These are phyloP conservation scores for Fistulifera solaris DNA, from an alignment of 108 stramenopile species.

Conservation along the genomic window DNA sequence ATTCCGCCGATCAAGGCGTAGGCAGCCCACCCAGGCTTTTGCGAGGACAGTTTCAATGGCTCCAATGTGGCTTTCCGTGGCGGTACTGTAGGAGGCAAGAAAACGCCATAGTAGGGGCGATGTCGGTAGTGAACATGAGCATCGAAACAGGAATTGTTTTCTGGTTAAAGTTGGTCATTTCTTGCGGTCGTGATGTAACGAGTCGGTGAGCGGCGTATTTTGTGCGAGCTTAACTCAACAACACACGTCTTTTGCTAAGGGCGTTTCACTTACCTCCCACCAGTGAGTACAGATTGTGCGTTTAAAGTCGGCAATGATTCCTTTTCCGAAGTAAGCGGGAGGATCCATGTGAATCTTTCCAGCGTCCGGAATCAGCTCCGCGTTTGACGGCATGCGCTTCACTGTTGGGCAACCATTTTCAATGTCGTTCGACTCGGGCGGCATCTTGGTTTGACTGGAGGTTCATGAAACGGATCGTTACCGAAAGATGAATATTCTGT, in stretches of 20 bases:
- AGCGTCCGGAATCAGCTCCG: constrained; percentile 5
- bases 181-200: background rate
- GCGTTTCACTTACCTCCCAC: background rate
- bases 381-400: background rate
- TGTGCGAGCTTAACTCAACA: no score
- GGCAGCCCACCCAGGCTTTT: constrained; percentile 32
- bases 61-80: constrained; percentile 51
- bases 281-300: constrained; percentile 24
- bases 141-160: constrained; percentile 30
- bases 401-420: no score
- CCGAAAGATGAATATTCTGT: no score
- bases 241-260: no score
- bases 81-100: constrained; percentile 29
- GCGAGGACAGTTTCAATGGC: constrained; percentile 32
- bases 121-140: constrained; percentile 69
- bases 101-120: constrained; percentile 56
- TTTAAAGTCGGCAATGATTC: constrained; percentile 26
- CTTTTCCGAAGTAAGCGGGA: constrained; percentile 23
- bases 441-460: no score
- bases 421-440: no score
- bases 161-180: constrained; percentile 43
- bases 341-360: constrained; percentile 12
- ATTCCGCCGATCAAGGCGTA: constrained; percentile 8
- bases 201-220: no score
- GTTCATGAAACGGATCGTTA: no score